Conservation (phyloP, 2,329 filamentous ascomycete species). For the Aureobasidium vineae region DNA sequence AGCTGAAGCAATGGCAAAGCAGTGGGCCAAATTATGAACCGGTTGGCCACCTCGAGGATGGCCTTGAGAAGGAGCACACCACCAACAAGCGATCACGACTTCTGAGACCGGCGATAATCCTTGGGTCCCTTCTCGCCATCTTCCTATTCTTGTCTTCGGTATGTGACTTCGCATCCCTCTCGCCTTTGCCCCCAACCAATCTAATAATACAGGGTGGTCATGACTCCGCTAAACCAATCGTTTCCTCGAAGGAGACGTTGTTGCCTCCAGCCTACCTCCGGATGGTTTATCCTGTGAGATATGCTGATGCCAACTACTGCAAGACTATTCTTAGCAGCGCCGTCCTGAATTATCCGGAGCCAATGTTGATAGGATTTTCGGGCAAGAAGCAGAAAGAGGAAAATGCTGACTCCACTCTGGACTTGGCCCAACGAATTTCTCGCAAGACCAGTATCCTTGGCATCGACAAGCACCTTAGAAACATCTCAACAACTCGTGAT, state of each 20-base stretch:
- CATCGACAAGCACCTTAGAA: constrained; percentile 21
- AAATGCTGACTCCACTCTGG: constrained; percentile 4
- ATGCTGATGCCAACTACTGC: constrained; percentile 30
- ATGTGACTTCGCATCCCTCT: not conserved
- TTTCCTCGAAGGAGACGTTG: not conserved
- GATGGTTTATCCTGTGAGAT: constrained; percentile 21
- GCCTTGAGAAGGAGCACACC: constrained; percentile 9
- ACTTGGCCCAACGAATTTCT: constrained; percentile 15
- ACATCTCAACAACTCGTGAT: constrained; percentile 27
- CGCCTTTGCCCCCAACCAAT: not conserved
- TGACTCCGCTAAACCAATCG: not conserved
- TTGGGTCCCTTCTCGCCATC: constrained; percentile 4
- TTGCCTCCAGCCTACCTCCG: constrained; percentile 25
- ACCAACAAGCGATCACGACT: constrained; percentile 3
- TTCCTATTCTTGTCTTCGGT: constrained; percentile 17
- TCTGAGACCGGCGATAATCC: not conserved
- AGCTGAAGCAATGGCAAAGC: constrained; percentile 20
- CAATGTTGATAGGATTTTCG: constrained; percentile 33
- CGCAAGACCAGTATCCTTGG: constrained; percentile 17
- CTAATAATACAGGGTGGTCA: constrained; percentile 14
- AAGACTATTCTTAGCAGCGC: constrained; percentile 33
- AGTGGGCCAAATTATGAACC: constrained; percentile 13
- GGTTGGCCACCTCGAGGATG: constrained; percentile 15
- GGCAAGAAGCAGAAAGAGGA: constrained; percentile 5
- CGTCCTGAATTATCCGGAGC: constrained; percentile 33